Base-by-base conservation (phyloP, 2,329 filamentous ascomycete species). In the Stachybotrys echinatus region DNA sequence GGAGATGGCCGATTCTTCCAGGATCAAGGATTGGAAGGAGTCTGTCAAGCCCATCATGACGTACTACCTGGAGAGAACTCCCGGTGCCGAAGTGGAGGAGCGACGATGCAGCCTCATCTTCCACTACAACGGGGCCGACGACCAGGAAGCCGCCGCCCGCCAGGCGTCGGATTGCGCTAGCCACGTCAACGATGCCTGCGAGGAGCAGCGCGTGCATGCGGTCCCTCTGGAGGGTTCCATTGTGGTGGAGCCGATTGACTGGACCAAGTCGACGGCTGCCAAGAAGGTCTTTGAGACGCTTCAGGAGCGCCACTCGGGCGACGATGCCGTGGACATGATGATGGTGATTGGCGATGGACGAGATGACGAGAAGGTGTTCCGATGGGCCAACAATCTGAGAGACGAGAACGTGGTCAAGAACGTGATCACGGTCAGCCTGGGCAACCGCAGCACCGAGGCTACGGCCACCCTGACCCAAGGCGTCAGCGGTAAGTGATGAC, bases 101-200 rank as follows among this genome's bases (percentile, higher is more conserved):
- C 85, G 90, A n/a, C 88, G 92, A 58, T 96, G 90, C 74, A 94
- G 89, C 38, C 75, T 96, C 21, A 83, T 95, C 51, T 96, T 96
- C 75, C 89, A 95, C 68, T 95, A 94, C 71, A 88, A 88, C 65
- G 85, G 84, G 48, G 86, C 88, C 2, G 87, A 90, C 49, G 89
- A 96, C 63, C 81, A 81, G 51, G 83, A 87, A 47, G 79, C 81
- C 21, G 92, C 92, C 0, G 77, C 81, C 51, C 84, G 90, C 19
- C 87, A 92, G 60, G 92, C 91, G 0, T 88, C 87, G 19, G 92
- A 97, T 64, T 95, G 91, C 62, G 90, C 90, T 1, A 92, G 89
- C 54, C 92, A 96, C 61, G 94, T 97, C 75, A 97, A 97, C 63
- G 92, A 96, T 63, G 88, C 90, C 0, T 96, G 91, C 64, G 86